phyloP scores from a whole-genome alignment of 306 rosid genomes.

The Rosa lucieae region DNA sequence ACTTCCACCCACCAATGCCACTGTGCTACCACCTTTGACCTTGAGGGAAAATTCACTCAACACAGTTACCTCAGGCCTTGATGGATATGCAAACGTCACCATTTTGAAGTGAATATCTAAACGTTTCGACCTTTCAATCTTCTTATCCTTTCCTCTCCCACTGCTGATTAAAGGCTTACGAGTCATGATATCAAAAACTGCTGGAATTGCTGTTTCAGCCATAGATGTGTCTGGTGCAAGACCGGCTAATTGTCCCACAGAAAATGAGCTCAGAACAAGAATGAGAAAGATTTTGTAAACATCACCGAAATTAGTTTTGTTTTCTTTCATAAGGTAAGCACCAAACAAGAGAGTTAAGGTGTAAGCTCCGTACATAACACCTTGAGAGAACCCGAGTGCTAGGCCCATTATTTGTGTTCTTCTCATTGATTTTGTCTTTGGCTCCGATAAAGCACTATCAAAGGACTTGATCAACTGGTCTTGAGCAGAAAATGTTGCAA shows the following conservation, averaged over 20 bases:
- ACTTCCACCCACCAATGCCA: slow-evolving; percentile 81
- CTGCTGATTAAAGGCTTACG: slow-evolving; percentile 59
- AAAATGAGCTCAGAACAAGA: slow-evolving; percentile 90
- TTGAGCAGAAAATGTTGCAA: slow-evolving; percentile 84
- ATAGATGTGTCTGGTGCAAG: slow-evolving; percentile 85
- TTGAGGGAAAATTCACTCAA: slow-evolving; percentile 63
- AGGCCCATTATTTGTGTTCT: slow-evolving; percentile 71
- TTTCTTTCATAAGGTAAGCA: slow-evolving; percentile 51
- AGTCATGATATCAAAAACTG: slow-evolving; percentile 60
- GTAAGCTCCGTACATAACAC: slow-evolving; percentile 82
- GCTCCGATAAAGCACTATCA: slow-evolving; percentile 63
- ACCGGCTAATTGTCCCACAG: slow-evolving; percentile 91
- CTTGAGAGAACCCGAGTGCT: slow-evolving; percentile 70
- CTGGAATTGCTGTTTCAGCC: slow-evolving; percentile 69
- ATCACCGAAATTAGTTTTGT: slow-evolving; percentile 47
- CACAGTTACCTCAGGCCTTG: slow-evolving; percentile 71
- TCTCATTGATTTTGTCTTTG: slow-evolving; percentile 52
- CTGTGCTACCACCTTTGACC: slow-evolving; percentile 67
- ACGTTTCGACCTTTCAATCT: slow-evolving; percentile 47
- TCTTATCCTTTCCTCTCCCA: slow-evolving; percentile 37
- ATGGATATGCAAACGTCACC: slow-evolving; percentile 85
- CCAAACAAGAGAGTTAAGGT: slow-evolving; percentile 82
- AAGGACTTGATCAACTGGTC: slow-evolving; percentile 70
- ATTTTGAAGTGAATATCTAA: slow-evolving; percentile 62
- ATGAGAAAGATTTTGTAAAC: slow-evolving; percentile 80